These are phyloP conservation scores for Coemansia sp. DNA, from an alignment of 192 early-diverging fungal genomes.

Conservation along the genomic window DNA sequence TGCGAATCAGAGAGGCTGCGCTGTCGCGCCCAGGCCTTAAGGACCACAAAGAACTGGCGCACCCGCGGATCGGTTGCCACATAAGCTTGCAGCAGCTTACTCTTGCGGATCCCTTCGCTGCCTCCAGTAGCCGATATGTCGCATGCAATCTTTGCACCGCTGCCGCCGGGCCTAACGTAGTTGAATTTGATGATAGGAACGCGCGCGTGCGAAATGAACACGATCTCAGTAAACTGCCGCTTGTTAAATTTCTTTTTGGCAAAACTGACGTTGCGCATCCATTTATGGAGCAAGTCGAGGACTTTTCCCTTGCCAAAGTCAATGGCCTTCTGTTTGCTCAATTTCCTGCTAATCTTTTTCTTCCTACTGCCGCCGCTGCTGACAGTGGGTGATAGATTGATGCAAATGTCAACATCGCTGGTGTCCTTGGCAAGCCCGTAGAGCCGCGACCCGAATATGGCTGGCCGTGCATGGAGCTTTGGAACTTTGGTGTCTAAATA, in stretches of 20 bases:
- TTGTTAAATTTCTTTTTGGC: not conserved
- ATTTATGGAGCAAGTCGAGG: not conserved
- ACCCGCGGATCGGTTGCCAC: slow-evolving; percentile 29
- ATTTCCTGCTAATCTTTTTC: not conserved
- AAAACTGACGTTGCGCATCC: not conserved
- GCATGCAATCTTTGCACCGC: slow-evolving; percentile 33
- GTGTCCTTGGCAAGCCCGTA: slow-evolving; percentile 18
- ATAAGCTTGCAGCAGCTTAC: slow-evolving; percentile 9
- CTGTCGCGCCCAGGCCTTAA: slow-evolving; percentile 33
- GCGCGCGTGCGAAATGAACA: slow-evolving; percentile 21
- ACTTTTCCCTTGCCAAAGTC: not conserved
- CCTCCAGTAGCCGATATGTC: slow-evolving; percentile 12
- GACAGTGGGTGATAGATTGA: not conserved
- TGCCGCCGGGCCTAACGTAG: not conserved
- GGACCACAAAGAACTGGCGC: slow-evolving; percentile 15
- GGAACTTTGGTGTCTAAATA: not conserved
- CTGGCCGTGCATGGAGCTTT: not conserved
- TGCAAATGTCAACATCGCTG: slow-evolving; percentile 29
- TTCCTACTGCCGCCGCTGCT: not conserved
- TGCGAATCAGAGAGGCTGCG: slow-evolving; percentile 21
- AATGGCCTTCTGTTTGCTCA: not conserved
- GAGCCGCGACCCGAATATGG: slow-evolving; percentile 21
- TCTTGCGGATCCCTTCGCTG: slow-evolving; percentile 13
- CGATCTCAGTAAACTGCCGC: not conserved
- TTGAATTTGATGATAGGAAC: slow-evolving; percentile 48